These are phyloP conservation scores for Prunus padus DNA, from an alignment of 306 rosid genomes.

Conservation along the genomic window DNA sequence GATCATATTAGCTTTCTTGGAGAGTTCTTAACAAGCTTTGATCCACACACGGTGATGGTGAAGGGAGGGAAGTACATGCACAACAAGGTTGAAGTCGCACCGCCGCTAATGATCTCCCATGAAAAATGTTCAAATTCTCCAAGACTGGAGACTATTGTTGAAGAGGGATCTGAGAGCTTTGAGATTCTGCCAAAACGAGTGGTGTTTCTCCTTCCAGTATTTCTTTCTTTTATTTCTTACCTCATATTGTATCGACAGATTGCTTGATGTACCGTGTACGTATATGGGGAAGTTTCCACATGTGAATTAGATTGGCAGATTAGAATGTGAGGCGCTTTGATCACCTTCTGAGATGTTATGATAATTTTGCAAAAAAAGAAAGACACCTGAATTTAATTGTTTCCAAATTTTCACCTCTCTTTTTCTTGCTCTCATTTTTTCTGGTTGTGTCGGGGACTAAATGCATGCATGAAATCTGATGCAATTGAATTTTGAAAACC, in stretches of 20 bases:
- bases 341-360: background rate
- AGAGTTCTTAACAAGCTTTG: background rate
- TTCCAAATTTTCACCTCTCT: background rate
- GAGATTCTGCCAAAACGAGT: conserved; percentile 7
- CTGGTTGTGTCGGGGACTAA: background rate
- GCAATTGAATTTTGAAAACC: background rate
- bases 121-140: conserved; percentile 5
- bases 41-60: conserved; percentile 1
- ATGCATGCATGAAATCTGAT: background rate
- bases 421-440: background rate
- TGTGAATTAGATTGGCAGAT: background rate
- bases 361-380: background rate
- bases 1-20: background rate
- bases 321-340: background rate
- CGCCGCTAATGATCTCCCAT: background rate
- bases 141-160: conserved; percentile 16
- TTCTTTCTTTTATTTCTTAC: conserved; percentile 16
- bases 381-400: background rate
- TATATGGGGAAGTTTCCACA: background rate
- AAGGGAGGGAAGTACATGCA: conserved; percentile 6
- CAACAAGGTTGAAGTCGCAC: conserved; percentile 11
- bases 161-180: conserved; percentile 15
- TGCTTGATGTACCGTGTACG: background rate
- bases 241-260: background rate
- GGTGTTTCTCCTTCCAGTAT: conserved; percentile 22